Evolutionary conservation across 139 green algal genomes (phyloP), one percentile per base, ranked within the genome.

Genomic region (Volvox reticuliferus): DNA sequence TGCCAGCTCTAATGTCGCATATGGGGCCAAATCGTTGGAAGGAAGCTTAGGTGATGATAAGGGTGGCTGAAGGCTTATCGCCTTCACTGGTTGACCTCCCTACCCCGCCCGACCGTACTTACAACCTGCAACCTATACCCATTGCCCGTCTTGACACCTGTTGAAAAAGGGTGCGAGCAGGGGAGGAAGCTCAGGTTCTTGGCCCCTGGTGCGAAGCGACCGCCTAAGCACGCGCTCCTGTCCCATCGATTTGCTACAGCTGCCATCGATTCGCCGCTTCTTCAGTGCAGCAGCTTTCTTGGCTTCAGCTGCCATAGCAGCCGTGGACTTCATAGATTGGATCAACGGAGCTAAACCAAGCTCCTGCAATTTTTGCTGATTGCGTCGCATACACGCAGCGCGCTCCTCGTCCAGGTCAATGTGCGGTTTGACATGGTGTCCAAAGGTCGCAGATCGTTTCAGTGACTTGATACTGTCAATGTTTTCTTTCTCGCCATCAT

Each of bases 401-500:
- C 85, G 68, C 37, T 89, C 69, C 0, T 24, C 36, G 36, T 89
- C 85, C 22, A 89, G 37, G 85, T 89, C 85, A 80, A 88, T 3
- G 12, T 69, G 22, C 33, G 14, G 24, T 20, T 84, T 33, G 35
- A 36, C 37, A n/a, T 21, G 5, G 9, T n/a, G 32, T 26, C 33
- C 35, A 37, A 32, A 30, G 9, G 77, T 13, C 77, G 33, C 33
- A 17, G 20, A 36, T 82, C 35, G 24, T 33, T 79, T 79, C 14
- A 2, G 36, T 35, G 26, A 73, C 16, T 73, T 73, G 65, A 28
- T 24, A 3, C 2, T 12, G 21, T 73, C 65, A 73, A 24, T 24
- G 65, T 73, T 28, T 73, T 73, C 65, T 73, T 73, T 16, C 21
- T 73, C 65, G 21, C 12, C 65, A 5, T 73, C 44, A 55, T 55